These are phyloP conservation scores for Gaertneriomyces sp. DNA, from an alignment of 192 early-diverging fungal genomes.

Conservation along the genomic window DNA sequence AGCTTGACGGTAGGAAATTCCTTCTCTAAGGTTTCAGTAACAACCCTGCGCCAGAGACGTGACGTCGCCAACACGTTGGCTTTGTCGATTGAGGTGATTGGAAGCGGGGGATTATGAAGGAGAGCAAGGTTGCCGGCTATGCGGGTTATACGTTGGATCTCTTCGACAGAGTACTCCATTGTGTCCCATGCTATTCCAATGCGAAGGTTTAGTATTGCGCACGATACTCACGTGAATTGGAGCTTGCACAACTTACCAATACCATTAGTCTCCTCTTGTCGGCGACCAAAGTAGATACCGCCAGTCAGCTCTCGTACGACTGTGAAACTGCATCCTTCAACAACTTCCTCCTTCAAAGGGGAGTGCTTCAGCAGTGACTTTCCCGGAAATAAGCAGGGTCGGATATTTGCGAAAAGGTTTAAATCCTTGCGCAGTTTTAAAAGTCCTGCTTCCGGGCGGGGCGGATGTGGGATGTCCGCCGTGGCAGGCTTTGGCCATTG, in stretches of 20 bases:
- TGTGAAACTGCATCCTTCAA: conserved; percentile 86
- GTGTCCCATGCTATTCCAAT: conserved; percentile 58
- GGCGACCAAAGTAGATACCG: conserved; percentile 96
- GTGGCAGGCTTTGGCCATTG: conserved; percentile 79
- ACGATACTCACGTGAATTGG: too few relatives aligned
- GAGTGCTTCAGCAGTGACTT: conserved; percentile 75
- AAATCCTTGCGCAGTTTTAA: conserved; percentile 88
- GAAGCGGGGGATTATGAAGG: conserved; percentile 70
- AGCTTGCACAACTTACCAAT: conserved; percentile 44
- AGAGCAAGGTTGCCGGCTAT: conserved; percentile 84
- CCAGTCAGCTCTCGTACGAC: conserved; percentile 94
- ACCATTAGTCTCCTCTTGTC: conserved; percentile 82
- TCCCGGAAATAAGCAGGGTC: conserved; percentile 90
- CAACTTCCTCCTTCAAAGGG: conserved; percentile 86
- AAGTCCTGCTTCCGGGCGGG: conserved; percentile 92
- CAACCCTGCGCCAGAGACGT: conserved; percentile 92
- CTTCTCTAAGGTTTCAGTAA: conserved; percentile 79
- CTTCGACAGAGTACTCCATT: conserved; percentile 86
- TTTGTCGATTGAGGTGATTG: conserved; percentile 97
- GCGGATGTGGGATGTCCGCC: conserved; percentile 64
- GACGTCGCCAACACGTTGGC: conserved; percentile 98
- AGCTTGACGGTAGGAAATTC: conserved; percentile 88
- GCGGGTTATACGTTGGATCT: conserved; percentile 93
- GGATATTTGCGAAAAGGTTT: conserved; percentile 93
- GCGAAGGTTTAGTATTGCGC: too few relatives aligned